Base-by-base conservation (phyloP, 176 grass and related monocot species). In the Puya raimondii region DNA sequence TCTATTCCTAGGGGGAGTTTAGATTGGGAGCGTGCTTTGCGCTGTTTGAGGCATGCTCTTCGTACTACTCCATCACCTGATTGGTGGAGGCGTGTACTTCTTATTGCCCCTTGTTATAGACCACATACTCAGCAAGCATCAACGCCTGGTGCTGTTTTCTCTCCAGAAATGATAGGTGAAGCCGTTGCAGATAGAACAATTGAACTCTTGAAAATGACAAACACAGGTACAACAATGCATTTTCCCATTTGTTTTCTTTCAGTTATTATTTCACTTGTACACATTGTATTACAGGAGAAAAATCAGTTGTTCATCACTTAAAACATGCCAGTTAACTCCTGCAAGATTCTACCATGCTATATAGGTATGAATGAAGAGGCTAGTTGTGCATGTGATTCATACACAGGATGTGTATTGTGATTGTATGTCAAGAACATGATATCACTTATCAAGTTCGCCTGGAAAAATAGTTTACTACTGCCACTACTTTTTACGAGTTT, bases 41-140 rank as follows among this genome's bases (percentile, higher is more conserved):
- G 94, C 54, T 97, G 94, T 72, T 83, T 97, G 77, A 85, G 94
- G 72, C 94, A 97, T 83, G 94, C 94, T 67, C 84, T 97, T 76
- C 76, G 82, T 23, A 91, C 94, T 82, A 92, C 84, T 66, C 94
- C 94, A 77, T 97, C 94, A 49, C 94, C 89, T 68, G 94, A 97
- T 68, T 97, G 94, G 94, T 97, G 94, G 94, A 92, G 94, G 64
- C 94, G 89, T 67, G 87, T 90, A 71, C 89, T 97, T 83, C 82
- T 97, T 69, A 82, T 93, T 78, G 89, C 94, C 47, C 94, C 94
- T 76, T 97, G 94, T 86, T 97, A 97, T 80, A 90, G 87, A 78
- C 61, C 74, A 59, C 73, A 81, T 61, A 68, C 83, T 74, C 77
- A 88, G 52, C 92, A 90, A 73, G 72, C 84, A 67, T 92, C 94